phyloP scores from a whole-genome alignment of 2,329 filamentous ascomycete species.

The Paracoccidioides brasiliensis region DNA sequence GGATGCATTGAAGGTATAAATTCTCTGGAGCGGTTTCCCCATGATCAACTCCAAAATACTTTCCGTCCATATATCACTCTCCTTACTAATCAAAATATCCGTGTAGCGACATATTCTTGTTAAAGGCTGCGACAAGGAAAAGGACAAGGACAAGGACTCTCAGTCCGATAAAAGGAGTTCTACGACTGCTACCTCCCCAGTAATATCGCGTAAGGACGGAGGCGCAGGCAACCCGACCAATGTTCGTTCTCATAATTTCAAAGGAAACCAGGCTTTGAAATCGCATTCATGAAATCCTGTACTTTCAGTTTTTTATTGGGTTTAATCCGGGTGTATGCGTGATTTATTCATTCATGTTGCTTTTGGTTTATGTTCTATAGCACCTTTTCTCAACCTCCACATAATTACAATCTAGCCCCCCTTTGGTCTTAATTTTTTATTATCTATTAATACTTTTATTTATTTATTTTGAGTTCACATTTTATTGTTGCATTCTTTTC shows the following conservation, averaged over 20 bases:
- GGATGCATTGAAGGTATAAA: conserved; percentile 81
- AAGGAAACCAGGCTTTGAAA: not conserved
- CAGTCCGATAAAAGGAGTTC: conserved; percentile 1
- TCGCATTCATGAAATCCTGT: not conserved
- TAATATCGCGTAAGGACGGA: not conserved
- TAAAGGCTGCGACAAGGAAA: conserved; percentile 45
- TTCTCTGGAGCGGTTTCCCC: not conserved
- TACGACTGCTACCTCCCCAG: not conserved
- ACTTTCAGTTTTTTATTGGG: not conserved
- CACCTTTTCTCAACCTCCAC: not conserved
- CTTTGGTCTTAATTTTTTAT: not conserved
- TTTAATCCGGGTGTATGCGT: not conserved
- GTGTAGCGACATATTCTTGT: conserved; percentile 48
- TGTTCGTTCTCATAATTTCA: not conserved
- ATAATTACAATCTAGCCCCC: not conserved
- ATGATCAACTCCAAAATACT: not conserved
- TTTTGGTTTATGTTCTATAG: not conserved
- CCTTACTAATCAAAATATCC: conserved; percentile 11
- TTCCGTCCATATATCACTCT: not conserved
- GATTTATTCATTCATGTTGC: not conserved
- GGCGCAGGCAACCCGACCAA: not conserved
- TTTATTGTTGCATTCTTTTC: too few relatives aligned
- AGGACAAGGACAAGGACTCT: conserved; percentile 12
- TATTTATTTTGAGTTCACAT: not conserved
- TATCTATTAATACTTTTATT: not conserved